A percentile compares a stretch with the other conserved stretches of the same genome.
Evolutionary conservation across 2,329 filamentous ascomycete genomes (phyloP).

Genomic region (Neofusicoccum sp.): DNA sequence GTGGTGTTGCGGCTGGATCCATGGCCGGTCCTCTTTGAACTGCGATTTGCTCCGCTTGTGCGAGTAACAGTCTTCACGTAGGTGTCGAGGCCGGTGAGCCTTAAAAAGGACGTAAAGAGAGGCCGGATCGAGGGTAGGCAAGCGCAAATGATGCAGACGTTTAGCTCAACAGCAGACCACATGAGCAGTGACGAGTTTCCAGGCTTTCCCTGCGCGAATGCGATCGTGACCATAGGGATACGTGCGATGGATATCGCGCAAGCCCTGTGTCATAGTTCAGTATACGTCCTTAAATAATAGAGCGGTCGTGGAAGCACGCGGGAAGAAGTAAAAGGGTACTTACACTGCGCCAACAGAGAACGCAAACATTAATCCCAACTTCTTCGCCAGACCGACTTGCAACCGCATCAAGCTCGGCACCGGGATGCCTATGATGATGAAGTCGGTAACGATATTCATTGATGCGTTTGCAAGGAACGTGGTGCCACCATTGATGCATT

Average conservation of each 20-base stretch:
- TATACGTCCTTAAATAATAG: no score
- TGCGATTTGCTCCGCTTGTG: not conserved
- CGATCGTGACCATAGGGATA: conserved; percentile 26
- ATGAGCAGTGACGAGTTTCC: conserved; percentile 1
- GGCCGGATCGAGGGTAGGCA: conserved; percentile 39
- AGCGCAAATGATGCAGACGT: conserved; percentile 37
- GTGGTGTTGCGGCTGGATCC: not conserved
- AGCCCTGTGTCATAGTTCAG: conserved; percentile 23
- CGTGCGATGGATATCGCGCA: conserved; percentile 33
- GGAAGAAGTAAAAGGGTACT: not conserved
- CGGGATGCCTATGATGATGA: conserved; percentile 31
- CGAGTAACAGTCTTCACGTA: not conserved
- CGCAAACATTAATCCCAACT: not conserved
- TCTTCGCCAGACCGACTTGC: not conserved
- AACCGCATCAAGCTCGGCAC: conserved; percentile 26
- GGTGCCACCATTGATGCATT: conserved; percentile 28
- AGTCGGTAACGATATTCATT: conserved; percentile 24
- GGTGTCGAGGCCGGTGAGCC: conserved; percentile 40
- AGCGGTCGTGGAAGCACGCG: no score
- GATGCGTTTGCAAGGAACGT: not conserved
- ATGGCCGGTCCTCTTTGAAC: not conserved
- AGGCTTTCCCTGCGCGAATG: not conserved
- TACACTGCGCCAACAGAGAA: conserved; percentile 8
- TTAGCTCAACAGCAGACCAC: conserved; percentile 36
- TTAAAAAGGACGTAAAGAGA: conserved; percentile 29